Base-by-base conservation (phyloP, 1,139 yeast genomes). In the Debaryomyces coudertii region DNA sequence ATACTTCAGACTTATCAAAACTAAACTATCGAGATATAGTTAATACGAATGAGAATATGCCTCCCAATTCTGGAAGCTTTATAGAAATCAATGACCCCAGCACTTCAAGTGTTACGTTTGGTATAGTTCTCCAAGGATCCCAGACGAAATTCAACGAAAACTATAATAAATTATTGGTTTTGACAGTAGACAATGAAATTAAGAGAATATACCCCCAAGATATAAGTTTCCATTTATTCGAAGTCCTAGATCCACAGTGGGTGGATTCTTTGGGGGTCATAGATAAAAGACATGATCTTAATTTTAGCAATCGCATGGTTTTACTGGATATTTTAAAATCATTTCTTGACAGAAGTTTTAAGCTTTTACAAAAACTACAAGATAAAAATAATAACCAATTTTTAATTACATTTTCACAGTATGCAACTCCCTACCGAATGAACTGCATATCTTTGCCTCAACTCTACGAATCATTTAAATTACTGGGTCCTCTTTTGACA, bases 21-120 rank as follows among this genome's bases (percentile, higher is more conserved):
- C 18, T 16, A 30, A 28, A 25, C 22, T 12, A 30, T 15, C 27
- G 42, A 28, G 28, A 20, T 42, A 39, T 40, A n/a, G 34, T 34
- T 4, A 30, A 14, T n/a, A 18, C 42, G 8, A 40, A 30, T 35
- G 35, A 33, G 15, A 47, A 48, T 11, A 44, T 35, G 5, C 50
- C 56, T 9, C 73, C 75, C 0, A 45, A 43, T 1, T 44, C 52
- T 3, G 80, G 80, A 0, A 69, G 77, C 1, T 45, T 74, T 1
- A 63, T 74, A 1, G 75, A 71, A 47, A 65, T 62, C 46, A 44
- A 51, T 3, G 54, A 58, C 27, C 57, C 56, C 4, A 24, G 30
- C 0, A 42, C 45, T 3, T 42, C 51, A 34, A 42, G 43, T 2
- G 35, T 50, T 4, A 44, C 43, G 1, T 48, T 69, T 31, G 79